Conservation (phyloP, 1,284 basidiomycete genomes). For the Pseudozyma thailandica region DNA sequence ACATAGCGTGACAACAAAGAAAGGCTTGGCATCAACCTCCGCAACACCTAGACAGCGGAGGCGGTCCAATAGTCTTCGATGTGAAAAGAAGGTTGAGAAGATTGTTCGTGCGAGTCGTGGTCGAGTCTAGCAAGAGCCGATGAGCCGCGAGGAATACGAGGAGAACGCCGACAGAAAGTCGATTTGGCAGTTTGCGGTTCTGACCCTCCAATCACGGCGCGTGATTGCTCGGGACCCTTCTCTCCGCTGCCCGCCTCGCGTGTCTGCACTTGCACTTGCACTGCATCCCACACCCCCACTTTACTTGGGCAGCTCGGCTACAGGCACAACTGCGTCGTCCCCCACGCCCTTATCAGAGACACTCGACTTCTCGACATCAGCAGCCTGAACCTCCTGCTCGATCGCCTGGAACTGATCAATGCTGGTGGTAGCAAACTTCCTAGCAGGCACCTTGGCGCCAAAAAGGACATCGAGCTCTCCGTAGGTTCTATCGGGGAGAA, state of each 20-base stretch:
- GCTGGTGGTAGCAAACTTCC: slow-evolving; percentile 66
- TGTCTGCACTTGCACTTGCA: too few relatives aligned
- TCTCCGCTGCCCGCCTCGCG: slow-evolving; percentile 3
- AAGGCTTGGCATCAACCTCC: too few relatives aligned
- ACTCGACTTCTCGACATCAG: slow-evolving; percentile 33
- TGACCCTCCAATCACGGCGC: too few relatives aligned
- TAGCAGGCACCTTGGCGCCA: slow-evolving; percentile 62
- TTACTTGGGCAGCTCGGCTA: slow-evolving; percentile 15
- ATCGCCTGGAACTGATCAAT: slow-evolving; percentile 59
- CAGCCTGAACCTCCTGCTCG: slow-evolving; percentile 15
- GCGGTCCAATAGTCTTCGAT: too few relatives aligned
- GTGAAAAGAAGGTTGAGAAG: too few relatives aligned
- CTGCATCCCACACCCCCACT: neutral
- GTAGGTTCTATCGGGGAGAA: slow-evolving; percentile 65
- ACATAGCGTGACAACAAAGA: too few relatives aligned
- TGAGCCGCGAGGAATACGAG: too few relatives aligned
- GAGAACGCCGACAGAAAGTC: too few relatives aligned
- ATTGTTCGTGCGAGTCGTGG: too few relatives aligned
- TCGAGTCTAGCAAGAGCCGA: too few relatives aligned
- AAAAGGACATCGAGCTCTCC: slow-evolving; percentile 70
- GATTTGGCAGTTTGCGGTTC: too few relatives aligned
- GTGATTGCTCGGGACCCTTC: slow-evolving; percentile 11
- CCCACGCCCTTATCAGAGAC: slow-evolving; percentile 10
- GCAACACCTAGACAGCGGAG: too few relatives aligned
- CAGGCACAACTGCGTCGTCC: slow-evolving; percentile 5